Conservation (phyloP, 805 yeast genomes). For the Nakazawaea ambrosiae region DNA sequence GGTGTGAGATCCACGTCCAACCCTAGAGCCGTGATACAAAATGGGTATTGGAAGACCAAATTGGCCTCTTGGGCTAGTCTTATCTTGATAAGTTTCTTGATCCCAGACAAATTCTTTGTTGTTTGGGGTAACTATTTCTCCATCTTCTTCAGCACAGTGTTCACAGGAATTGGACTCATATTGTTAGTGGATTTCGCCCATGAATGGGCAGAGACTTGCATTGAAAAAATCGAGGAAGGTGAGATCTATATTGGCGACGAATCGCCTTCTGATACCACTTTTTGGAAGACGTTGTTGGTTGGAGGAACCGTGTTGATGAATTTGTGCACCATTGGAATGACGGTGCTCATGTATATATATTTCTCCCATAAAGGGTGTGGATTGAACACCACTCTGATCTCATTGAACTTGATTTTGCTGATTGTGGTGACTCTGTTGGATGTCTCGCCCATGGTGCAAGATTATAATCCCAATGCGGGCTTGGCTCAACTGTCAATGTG, state of each 20-base stretch:
- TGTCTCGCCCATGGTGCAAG: constrained; percentile 79
- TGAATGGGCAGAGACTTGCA: constrained; percentile 96
- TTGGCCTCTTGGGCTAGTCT: constrained; percentile 51
- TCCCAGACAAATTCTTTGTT: constrained; percentile 83
- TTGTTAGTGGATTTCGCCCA: constrained; percentile 94
- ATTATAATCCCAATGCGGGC: constrained; percentile 90
- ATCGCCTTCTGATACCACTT: constrained; percentile 33
- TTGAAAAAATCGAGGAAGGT: constrained; percentile 82
- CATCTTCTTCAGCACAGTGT: constrained; percentile 73
- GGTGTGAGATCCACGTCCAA: constrained; percentile 74
- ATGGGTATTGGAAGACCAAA: constrained; percentile 87
- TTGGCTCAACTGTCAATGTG: constrained; percentile 97
- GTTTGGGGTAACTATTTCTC: constrained; percentile 91
- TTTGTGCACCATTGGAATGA: constrained; percentile 61
- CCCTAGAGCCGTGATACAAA: constrained; percentile 78
- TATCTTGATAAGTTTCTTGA: constrained; percentile 56
- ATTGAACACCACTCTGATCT: constrained; percentile 84
- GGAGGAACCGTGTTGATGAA: constrained; percentile 90
- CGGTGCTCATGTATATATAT: constrained; percentile 71
- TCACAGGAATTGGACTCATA: constrained; percentile 84
- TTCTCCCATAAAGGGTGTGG: constrained; percentile 79
- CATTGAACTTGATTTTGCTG: constrained; percentile 64
- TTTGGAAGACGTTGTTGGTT: constrained; percentile 77
- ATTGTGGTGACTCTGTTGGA: constrained; percentile 63
- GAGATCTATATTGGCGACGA: constrained; percentile 46